Evolutionary conservation across 257 asterid species (phyloP), one percentile per base, ranked within the genome.

Genomic region (Solanum sitiens): DNA sequence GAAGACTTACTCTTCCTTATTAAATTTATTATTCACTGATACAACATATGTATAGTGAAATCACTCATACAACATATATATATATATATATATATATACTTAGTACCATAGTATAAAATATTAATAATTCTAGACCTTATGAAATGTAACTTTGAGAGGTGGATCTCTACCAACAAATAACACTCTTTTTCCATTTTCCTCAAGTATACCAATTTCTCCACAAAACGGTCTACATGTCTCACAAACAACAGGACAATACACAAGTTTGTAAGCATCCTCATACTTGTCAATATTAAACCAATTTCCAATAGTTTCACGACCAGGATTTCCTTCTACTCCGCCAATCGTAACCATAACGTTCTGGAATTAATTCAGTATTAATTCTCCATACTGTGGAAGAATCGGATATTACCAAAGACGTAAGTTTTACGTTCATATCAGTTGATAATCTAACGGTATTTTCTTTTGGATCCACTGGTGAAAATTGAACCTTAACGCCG

Each of bases 201-300:
- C 53, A 27, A 37, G 80, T 25, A 74, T 21, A 7, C 79, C 87
- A 2, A 83, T 44, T 2, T 84, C 85, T 13, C 86, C 79, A 33
- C 85, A 88, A 21, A 83, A 14, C 4, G 85, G 87, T 33, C 65
- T 71, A 14, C 87, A 83, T 2, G 1, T 11, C 2, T 25, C 6
- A 30, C 89, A 87, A 35, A 87, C 89, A 3, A 73, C 85, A 35
- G 89, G 89, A 76, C 89, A 87, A 80, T 30, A 87, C n/a, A 71
- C 84, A 87, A 87, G 23, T 67, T 83, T 87, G 68, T 61, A 83
- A 2, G 40, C 40, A 83, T 84, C 47, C 25, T 67, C 76, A 63
- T n/a, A 76, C 84, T n/a, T 76, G 23, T 76, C 84, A 7, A 76
- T 42, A 10, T n/a, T 76, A 1, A 76, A 76, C 83, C 83, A 76